Base-by-base conservation (phyloP, 1,284 basidiomycete genomes). In the Pseudozyma hubeiensis region DNA sequence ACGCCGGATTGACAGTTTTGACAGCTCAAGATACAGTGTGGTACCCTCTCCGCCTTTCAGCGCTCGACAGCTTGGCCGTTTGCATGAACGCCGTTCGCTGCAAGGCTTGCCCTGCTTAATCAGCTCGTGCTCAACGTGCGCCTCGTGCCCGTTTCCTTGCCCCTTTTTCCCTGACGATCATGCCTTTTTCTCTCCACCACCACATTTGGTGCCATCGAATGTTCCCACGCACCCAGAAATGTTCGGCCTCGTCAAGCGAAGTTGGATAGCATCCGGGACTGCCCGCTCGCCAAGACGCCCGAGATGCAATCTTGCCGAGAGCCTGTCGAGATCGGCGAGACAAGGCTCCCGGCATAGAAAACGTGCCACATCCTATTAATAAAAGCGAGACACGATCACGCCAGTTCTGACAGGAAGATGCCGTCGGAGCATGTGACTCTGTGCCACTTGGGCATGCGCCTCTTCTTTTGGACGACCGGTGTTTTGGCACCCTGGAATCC, bases 1-100 rank as follows among this genome's bases (percentile, higher is more conserved):
- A 24, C 43, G 17, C 43, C 43, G 43, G 2, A 24, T 29, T 45
- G 43, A 45, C 43, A 29, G 17, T 19, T 45, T 45, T 29, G 43
- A 45, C 43, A 45, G 43, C 17, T 45, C 14, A 43, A 14, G 10
- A 17, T 7, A 14, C 35, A 37, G 35, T 24, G 24, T 24, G 24
- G 24, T 24, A 24, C 35, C 35, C 10, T 10, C 8, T 37, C 35
- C 35, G 35, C 35, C 14, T 14, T 37, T 37, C 14, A 14, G 35
- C 35, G 35, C 35, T 37, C 14, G 35, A 37, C 35, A 37, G 35
- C 35, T 37, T 37, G 35, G 8, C 35, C 35, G 35, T 37, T 16
- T 41, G 43, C 43, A 45, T 45, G 43, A 45, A 45, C 24, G 19
- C 43, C 43, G 43, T 45, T 19, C 8, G 7, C 43, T 45, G 43